Conservation (phyloP, 805 yeast genomes). For the Sungouiella blattae region DNA sequence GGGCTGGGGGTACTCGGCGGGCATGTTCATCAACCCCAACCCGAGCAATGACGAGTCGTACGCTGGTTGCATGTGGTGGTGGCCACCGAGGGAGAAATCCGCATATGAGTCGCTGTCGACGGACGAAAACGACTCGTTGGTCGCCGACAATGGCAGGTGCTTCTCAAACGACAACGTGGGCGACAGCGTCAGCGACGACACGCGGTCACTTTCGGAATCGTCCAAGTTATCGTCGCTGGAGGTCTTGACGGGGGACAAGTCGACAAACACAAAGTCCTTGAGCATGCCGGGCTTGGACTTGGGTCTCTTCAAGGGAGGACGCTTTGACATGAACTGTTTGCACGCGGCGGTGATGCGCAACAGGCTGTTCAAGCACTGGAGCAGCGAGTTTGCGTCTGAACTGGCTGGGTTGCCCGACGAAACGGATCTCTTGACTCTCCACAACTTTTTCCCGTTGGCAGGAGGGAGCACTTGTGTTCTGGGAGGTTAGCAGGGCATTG, state of each 20-base stretch:
- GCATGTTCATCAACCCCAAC: constrained; percentile 28
- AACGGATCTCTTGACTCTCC: constrained; percentile 39
- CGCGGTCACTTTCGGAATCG: constrained; percentile 1
- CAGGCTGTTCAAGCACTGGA: constrained; percentile 42
- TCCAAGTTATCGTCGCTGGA: constrained; percentile 16
- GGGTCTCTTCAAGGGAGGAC: constrained; percentile 42
- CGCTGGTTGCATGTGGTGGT: neutral
- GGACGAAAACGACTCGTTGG: constrained; percentile 17
- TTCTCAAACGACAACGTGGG: constrained; percentile 1
- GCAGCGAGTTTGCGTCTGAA: constrained; percentile 20
- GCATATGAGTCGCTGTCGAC: constrained; percentile 19
- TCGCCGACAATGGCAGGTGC: constrained; percentile 2
- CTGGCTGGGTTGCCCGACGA: constrained; percentile 12
- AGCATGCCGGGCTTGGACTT: constrained; percentile 44
- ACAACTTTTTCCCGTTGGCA: constrained; percentile 42
- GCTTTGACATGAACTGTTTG: constrained; percentile 28
- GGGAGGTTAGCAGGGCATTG: constrained; percentile 2
- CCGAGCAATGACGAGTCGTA: constrained; percentile 18
- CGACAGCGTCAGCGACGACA: constrained; percentile 1
- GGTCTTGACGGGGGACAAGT: constrained; percentile 39
- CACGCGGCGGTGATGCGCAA: constrained; percentile 40
- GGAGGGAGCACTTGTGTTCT: constrained; percentile 32
- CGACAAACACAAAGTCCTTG: constrained; percentile 44
- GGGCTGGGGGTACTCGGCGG: constrained; percentile 8
- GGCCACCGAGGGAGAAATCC: constrained; percentile 10